These are phyloP conservation scores for Fusarium succisae DNA, from an alignment of 2,329 filamentous ascomycete species.

Conservation along the genomic window DNA sequence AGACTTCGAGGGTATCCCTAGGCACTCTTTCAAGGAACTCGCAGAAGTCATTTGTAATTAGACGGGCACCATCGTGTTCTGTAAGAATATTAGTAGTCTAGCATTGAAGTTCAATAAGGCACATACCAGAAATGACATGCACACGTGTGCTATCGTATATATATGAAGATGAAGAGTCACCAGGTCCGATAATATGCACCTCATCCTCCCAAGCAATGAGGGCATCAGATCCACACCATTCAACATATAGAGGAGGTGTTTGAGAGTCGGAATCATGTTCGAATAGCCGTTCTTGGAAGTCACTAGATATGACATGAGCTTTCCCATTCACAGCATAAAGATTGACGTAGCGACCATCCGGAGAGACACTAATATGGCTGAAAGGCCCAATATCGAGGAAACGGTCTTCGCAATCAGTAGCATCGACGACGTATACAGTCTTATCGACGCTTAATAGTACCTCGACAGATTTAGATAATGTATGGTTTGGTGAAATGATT, in stretches of 20 bases:
- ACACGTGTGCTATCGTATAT: conserved; percentile 92
- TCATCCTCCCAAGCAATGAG: conserved; percentile 98
- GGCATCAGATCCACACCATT: conserved; percentile 97
- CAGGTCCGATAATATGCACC: conserved; percentile 90
- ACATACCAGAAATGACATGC: conserved; percentile 81
- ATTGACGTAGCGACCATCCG: conserved; percentile 87
- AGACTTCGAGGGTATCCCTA: conserved; percentile 85
- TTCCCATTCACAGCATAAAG: conserved; percentile 87
- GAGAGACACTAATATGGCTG: conserved; percentile 87
- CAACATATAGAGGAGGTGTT: conserved; percentile 85
- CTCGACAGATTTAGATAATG: conserved; percentile 91
- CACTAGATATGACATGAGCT: conserved; percentile 91
- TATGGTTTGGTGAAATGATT: conserved; percentile 86
- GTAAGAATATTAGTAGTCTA: conserved; percentile 7
- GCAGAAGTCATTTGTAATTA: conserved; percentile 93
- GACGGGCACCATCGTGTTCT: conserved; percentile 84
- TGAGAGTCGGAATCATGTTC: conserved; percentile 90
- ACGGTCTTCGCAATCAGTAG: conserved; percentile 89
- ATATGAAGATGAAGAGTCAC: conserved; percentile 77
- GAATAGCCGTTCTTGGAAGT: conserved; percentile 91
- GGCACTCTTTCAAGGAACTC: conserved; percentile 97
- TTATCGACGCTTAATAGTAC: conserved; percentile 85
- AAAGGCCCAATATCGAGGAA: conserved; percentile 93
- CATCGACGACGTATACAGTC: conserved; percentile 88
- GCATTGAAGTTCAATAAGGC: too few relatives aligned